A percentile compares a stretch with the other conserved stretches of the same genome.
Evolutionary conservation across 1,139 yeast genomes (phyloP).

Genomic region (Zygoascus meyerae): DNA sequence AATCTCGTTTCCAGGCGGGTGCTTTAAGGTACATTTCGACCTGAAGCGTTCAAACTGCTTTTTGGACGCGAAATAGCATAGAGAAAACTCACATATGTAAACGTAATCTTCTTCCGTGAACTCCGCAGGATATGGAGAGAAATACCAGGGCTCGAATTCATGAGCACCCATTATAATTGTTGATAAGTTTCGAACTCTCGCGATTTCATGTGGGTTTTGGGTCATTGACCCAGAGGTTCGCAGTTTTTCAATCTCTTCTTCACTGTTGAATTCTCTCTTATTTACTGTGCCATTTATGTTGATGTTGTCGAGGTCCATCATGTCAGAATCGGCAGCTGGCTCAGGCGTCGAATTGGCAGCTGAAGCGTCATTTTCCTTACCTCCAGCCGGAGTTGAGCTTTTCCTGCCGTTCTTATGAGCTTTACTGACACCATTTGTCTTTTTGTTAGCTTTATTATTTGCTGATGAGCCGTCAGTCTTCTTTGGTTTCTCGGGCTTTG

Average conservation of each 20-base stretch:
- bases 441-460: conserved; percentile 44
- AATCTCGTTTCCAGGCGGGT: conserved; percentile 98
- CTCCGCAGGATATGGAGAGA: conserved; percentile 94
- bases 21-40: conserved; percentile 70
- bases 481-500: conserved; percentile 46
- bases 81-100: conserved; percentile 85
- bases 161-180: conserved; percentile 80
- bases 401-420: conserved; percentile 24
- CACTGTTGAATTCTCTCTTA: conserved; percentile 64
- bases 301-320: conserved; percentile 79
- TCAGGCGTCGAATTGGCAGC: conserved; percentile 13
- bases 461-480: conserved; percentile 29
- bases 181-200: conserved; percentile 79
- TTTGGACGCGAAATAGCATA: conserved; percentile 80
- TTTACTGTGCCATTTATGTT: conserved; percentile 70
- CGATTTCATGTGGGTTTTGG: conserved; percentile 78
- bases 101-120: conserved; percentile 85
- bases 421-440: conserved; percentile 23
- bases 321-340: conserved; percentile 38
- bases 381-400: conserved; percentile 21
- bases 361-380: conserved; percentile 16
- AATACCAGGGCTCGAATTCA: conserved; percentile 97
- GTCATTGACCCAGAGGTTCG: conserved; percentile 97
- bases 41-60: conserved; percentile 92
- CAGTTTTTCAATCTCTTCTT: conserved; percentile 86